A percentile compares a stretch with the other conserved stretches of the same genome.
These are phyloP conservation scores for Tuber melanosporum DNA, from an alignment of 495 filamentous ascomycete species.

Conservation along the genomic window DNA sequence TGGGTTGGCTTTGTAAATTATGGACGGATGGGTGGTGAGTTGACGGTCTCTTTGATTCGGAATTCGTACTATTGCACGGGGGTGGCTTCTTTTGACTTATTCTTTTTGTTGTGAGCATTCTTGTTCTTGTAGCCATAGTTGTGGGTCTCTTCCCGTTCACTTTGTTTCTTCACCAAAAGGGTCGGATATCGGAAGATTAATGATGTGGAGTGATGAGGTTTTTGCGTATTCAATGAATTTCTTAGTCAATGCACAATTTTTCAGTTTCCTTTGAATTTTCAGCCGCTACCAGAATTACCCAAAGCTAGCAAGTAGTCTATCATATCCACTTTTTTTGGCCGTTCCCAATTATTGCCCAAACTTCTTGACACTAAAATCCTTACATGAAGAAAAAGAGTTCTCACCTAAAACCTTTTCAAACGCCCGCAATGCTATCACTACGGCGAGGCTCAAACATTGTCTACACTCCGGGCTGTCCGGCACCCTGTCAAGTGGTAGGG, in stretches of 20 bases:
- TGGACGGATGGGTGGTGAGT: neutral
- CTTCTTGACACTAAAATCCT: neutral
- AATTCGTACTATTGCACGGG: neutral
- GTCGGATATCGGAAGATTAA: neutral
- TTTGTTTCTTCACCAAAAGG: neutral
- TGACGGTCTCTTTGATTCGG: neutral
- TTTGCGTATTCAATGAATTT: neutral
- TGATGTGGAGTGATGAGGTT: neutral
- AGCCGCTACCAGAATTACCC: neutral
- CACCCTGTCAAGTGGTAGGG: neutral
- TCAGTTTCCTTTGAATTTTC: neutral
- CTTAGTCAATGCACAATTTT: neutral
- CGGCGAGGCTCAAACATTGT: neutral
- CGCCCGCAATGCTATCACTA: neutral
- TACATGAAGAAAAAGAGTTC: neutral
- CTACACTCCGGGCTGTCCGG: neutral
- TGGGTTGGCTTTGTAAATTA: neutral
- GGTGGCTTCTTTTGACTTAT: neutral
- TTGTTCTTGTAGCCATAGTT: neutral
- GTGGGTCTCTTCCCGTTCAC: neutral
- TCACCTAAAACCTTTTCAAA: neutral
- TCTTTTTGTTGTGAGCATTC: neutral
- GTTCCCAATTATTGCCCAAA: neutral
- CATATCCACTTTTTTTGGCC: neutral
- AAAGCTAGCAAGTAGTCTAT: neutral